phyloP scores from a whole-genome alignment of 83 land plant species.

The Larix sibirica region DNA sequence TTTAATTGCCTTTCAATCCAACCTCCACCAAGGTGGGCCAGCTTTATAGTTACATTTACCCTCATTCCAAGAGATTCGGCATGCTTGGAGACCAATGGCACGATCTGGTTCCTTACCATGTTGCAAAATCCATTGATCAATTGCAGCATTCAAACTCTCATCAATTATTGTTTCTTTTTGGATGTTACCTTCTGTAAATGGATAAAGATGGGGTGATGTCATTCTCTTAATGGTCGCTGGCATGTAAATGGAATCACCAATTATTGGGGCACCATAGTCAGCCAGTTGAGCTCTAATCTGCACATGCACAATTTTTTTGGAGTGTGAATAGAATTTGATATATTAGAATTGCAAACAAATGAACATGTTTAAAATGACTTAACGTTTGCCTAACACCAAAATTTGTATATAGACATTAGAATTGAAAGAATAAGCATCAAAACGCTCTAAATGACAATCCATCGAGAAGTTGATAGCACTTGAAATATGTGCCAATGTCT shows the following conservation, averaged over 20 bases:
- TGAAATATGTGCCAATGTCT: background rate
- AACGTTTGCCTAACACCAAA: background rate
- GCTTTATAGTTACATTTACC: conserved; percentile 64
- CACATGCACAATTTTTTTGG: conserved; percentile 13
- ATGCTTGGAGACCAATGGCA: conserved; percentile 94
- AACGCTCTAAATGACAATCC: background rate
- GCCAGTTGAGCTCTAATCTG: conserved; percentile 97
- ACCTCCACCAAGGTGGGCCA: conserved; percentile 90
- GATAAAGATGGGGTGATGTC: conserved; percentile 52
- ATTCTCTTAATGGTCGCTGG: conserved; percentile 66
- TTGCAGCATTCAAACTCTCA: conserved; percentile 17
- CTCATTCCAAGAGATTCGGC: conserved; percentile 87
- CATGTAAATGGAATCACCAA: conserved; percentile 96
- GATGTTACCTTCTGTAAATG: conserved; percentile 41
- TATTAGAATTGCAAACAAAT: background rate
- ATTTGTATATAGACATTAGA: background rate
- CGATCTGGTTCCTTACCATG: conserved; percentile 85
- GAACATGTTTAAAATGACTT: background rate
- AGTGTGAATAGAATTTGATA: background rate
- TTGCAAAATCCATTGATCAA: conserved; percentile 57
- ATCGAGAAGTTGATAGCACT: background rate
- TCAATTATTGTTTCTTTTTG: background rate
- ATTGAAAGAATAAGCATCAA: background rate
- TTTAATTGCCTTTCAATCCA: background rate
- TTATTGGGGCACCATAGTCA: conserved; percentile 83